These are phyloP conservation scores for Tephrocybe sp. DNA, from an alignment of 768 basidiomycete species.

Conservation along the genomic window DNA sequence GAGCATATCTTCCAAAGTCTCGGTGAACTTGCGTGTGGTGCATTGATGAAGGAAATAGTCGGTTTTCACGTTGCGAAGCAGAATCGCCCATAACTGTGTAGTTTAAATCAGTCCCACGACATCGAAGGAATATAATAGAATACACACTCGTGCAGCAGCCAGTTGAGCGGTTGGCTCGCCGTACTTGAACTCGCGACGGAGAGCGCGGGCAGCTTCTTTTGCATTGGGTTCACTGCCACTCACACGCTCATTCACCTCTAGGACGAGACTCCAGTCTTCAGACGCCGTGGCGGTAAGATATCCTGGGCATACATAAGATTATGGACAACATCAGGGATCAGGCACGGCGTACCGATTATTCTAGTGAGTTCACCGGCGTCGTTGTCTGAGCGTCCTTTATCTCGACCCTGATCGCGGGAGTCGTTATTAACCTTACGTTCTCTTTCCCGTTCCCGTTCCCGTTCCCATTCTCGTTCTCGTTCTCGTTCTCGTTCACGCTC, in stretches of 20 bases:
- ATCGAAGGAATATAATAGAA: neutral
- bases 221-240: constrained; percentile 69
- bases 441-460: too few species aligned
- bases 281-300: constrained; percentile 75
- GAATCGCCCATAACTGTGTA: constrained; percentile 80
- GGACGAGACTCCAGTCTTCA: constrained; percentile 78
- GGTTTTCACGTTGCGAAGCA: constrained; percentile 73
- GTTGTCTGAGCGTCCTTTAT: constrained; percentile 10
- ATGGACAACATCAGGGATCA: too few species aligned
- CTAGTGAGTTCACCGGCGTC: constrained; percentile 17
- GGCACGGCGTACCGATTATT: constrained; percentile 14
- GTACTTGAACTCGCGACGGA: constrained; percentile 87
- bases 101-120: neutral
- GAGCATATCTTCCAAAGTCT: constrained; percentile 74
- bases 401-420: constrained; percentile 8
- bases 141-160: constrained; percentile 68
- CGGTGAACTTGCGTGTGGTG: constrained; percentile 72
- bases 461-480: constrained; percentile 3
- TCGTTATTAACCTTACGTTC: neutral
- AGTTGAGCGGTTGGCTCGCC: constrained; percentile 75
- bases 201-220: constrained; percentile 80
- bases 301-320: constrained; percentile 34
- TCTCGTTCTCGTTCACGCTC: constrained; percentile 11
- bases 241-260: constrained; percentile 85
- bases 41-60: constrained; percentile 70